A percentile compares a stretch with the other conserved stretches of the same genome.
These are phyloP conservation scores for Leptodermis oblonga DNA, from an alignment of 257 asterid genomes.

Conservation along the genomic window DNA sequence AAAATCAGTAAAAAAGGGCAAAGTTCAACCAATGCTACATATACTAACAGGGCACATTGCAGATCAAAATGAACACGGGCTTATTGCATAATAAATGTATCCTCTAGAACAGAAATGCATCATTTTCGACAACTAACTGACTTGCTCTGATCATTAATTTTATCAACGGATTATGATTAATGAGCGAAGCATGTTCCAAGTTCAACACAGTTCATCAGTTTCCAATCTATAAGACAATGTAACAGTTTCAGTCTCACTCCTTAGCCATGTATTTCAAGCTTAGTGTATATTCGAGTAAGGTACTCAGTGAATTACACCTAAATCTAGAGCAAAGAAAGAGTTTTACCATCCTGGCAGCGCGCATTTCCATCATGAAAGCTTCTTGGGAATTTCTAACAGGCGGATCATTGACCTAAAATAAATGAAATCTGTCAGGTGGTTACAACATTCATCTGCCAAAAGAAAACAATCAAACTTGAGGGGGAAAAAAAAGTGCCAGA, in stretches of 20 bases:
- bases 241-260: conserved; percentile 1
- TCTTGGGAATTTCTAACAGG: conserved; percentile 84
- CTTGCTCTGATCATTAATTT: too few relatives aligned
- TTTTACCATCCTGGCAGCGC: conserved; percentile 77
- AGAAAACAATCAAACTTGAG: background rate
- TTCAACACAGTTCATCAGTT: background rate
- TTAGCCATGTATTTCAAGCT: background rate
- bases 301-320: background rate
- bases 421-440: background rate
- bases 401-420: conserved; percentile 42
- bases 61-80: background rate
- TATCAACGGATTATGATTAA: too few relatives aligned
- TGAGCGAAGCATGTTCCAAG: too few relatives aligned
- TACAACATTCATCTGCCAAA: conserved; percentile 3
- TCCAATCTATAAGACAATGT: background rate
- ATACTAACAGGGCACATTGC: too few relatives aligned
- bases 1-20: too few relatives aligned
- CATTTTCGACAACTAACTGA: background rate
- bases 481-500: background rate
- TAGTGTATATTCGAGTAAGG: background rate
- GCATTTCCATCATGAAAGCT: conserved; percentile 95
- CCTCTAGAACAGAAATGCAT: background rate
- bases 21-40: background rate
- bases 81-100: background rate
- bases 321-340: background rate